Evolutionary conservation across 2,329 filamentous ascomycete species (phyloP), one percentile per base, ranked within the genome.

Genomic region (Aspergillus jensenii): DNA sequence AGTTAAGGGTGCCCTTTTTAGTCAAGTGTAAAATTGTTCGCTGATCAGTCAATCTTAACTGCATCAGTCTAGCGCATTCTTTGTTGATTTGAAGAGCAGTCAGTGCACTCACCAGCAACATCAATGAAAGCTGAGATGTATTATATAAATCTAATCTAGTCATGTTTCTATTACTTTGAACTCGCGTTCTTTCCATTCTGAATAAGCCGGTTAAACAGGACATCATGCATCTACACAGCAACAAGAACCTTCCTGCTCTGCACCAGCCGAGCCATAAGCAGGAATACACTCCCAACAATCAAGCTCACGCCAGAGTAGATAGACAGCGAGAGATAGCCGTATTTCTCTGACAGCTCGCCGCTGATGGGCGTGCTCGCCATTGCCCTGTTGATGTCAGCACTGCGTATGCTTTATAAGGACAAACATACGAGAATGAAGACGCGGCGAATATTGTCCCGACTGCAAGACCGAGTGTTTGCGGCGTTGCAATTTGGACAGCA

Each of bases 311-410:
- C 71, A 35, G 74, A 59, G 63, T 71, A 80, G 25, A 78, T 68
- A 0, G 77, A 78, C 4, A 79, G 58, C 0, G 75, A 66, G 4
- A 79, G 62, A 51, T 78, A 80, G 9, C 76, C 74, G 12, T 74
- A 75, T n/a, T 67, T 68, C 3, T 64, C 63, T 0, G 75, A 64
- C 1, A 80, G 66, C 15, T 73, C 69, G 0, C 78, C 78, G 31
- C 75, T 76, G 6, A 80, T 78, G 0, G 76, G 78, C 1, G 76
- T 69, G 9, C 76, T 75, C 4, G 76, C 71, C 48, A 80, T 71
- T 4, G 74, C 72, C 14, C 76, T 78, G 50, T 37, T 6, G 23
- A 4, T 21, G 12, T 55, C 21, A 52, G 51, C 43, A 27, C 5
- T 6, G 14, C 35, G 19, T 19, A 19, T 19, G 19, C 19, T 19